Conservation (phyloP, 768 basidiomycete species). For the Termitomyces sp. region DNA sequence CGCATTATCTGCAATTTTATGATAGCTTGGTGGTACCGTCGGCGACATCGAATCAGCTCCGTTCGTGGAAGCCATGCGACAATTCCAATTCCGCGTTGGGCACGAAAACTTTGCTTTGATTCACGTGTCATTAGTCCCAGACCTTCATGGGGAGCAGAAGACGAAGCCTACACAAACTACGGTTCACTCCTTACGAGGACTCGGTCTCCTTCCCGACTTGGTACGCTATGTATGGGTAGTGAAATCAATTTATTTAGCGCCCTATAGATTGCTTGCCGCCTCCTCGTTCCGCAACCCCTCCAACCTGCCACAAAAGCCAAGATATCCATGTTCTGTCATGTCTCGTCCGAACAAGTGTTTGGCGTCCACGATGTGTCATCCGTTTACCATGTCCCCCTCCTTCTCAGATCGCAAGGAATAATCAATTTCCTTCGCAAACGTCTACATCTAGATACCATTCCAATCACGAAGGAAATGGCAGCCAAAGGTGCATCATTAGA, state of each 20-base stretch:
- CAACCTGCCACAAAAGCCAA: conserved; percentile 85
- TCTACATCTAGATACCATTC: conserved; percentile 62
- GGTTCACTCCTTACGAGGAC: conserved; percentile 86
- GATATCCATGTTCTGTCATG: conserved; percentile 99
- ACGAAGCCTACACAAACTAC: conserved; percentile 99
- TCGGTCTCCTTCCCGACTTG: conserved; percentile 90
- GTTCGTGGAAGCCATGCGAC: conserved; percentile 98
- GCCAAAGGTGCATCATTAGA: conserved; percentile 63
- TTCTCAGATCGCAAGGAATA: conserved; percentile 91
- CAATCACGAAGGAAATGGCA: conserved; percentile 49
- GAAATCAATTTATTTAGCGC: neutral
- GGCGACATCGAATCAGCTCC: conserved; percentile 99
- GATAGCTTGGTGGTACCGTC: conserved; percentile 94
- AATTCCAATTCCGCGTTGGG: conserved; percentile 98
- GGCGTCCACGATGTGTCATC: conserved; percentile 96
- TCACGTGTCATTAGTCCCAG: conserved; percentile 96
- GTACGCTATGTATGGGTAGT: conserved; percentile 34
- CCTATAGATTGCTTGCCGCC: conserved; percentile 84
- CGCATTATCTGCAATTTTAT: neutral
- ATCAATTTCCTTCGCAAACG: conserved; percentile 77
- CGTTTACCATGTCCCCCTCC: conserved; percentile 94
- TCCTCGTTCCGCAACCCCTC: conserved; percentile 77
- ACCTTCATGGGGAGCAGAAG: conserved; percentile 98
- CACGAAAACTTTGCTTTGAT: conserved; percentile 95
- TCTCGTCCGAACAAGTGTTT: conserved; percentile 81